phyloP scores from a whole-genome alignment of 2,329 filamentous ascomycete genomes.

The Fusarium sarcochroum region DNA sequence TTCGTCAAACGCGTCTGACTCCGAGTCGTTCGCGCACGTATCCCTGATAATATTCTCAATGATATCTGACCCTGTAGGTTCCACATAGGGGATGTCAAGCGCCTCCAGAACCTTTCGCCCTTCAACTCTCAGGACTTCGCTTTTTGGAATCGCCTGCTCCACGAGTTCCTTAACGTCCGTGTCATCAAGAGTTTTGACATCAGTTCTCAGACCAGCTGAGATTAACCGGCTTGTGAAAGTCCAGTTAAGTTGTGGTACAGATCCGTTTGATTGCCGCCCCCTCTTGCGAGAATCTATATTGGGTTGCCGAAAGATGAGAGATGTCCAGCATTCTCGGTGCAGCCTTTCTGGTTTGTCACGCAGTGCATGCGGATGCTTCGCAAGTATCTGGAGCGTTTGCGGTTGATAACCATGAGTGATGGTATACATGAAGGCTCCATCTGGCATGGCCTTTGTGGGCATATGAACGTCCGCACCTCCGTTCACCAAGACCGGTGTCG shows the following conservation, averaged over 20 bases:
- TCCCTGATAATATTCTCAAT: slow-evolving; percentile 6
- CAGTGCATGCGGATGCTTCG: slow-evolving; percentile 44
- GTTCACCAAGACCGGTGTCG: slow-evolving; percentile 48
- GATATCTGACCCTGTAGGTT: slow-evolving; percentile 26
- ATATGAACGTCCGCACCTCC: slow-evolving; percentile 46
- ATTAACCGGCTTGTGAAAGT: slow-evolving; percentile 44
- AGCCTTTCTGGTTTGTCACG: slow-evolving; percentile 37
- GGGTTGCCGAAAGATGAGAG: slow-evolving; percentile 40
- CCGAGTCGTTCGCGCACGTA: slow-evolving; percentile 4
- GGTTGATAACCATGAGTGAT: slow-evolving; percentile 47
- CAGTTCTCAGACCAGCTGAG: slow-evolving; percentile 45
- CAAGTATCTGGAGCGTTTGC: slow-evolving; percentile 47
- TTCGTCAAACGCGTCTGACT: slow-evolving; percentile 15
- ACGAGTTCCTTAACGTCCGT: slow-evolving; percentile 41
- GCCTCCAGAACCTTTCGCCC: slow-evolving; percentile 45
- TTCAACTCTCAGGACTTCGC: slow-evolving; percentile 34
- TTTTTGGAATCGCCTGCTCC: slow-evolving; percentile 40
- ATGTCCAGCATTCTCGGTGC: slow-evolving; percentile 45
- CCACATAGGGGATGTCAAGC: slow-evolving; percentile 45
- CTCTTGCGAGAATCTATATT: slow-evolving; percentile 9
- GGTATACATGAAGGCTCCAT: slow-evolving; percentile 48
- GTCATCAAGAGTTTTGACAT: slow-evolving; percentile 41
- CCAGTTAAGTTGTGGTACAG: slow-evolving; percentile 46
- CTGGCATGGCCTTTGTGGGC: slow-evolving; percentile 45
- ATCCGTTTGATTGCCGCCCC: slow-evolving; percentile 9